A percentile compares a stretch with the other conserved stretches of the same genome.
phyloP scores from a whole-genome alignment of 1,284 basidiomycete species.

The Pulchroboletus neoregius region DNA sequence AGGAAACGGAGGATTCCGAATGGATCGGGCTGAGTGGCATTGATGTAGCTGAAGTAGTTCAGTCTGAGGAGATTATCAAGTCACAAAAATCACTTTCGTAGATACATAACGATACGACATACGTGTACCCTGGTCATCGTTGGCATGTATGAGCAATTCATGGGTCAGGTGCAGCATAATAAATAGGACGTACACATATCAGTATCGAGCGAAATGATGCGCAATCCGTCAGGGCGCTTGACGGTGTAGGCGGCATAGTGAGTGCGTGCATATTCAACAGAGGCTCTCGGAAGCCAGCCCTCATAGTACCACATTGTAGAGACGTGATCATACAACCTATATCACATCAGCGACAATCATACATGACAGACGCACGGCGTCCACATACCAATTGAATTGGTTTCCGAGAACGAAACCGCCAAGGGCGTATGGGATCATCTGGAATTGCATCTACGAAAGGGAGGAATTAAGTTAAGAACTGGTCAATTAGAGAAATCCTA shows the following conservation, averaged over 20 bases:
- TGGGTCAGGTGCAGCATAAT: neutral
- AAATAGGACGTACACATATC: slow-evolving; percentile 50
- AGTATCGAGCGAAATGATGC: slow-evolving; percentile 74
- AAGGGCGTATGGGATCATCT: slow-evolving; percentile 57
- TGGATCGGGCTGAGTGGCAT: slow-evolving; percentile 64
- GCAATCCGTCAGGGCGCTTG: slow-evolving; percentile 58
- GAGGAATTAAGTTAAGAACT: neutral
- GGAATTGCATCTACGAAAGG: slow-evolving; percentile 48
- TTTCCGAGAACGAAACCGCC: slow-evolving; percentile 44
- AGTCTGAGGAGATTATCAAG: slow-evolving; percentile 39
- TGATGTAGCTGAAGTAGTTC: slow-evolving; percentile 75
- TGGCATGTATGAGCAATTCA: neutral
- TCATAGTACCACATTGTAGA: slow-evolving; percentile 65
- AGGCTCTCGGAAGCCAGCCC: slow-evolving; percentile 60
- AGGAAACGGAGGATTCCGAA: slow-evolving; percentile 73
- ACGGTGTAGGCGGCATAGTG: slow-evolving; percentile 76
- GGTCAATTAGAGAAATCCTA: neutral
- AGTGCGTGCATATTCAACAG: slow-evolving; percentile 54
- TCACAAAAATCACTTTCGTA: neutral
- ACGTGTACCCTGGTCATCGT: slow-evolving; percentile 34
- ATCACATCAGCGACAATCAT: neutral
- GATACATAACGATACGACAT: slow-evolving; percentile 45
- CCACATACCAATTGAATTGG: slow-evolving; percentile 61
- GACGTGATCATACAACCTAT: slow-evolving; percentile 72
- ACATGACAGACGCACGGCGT: neutral